Evolutionary conservation across 345 rosid species (phyloP).

Genomic region (Citrus inodora): DNA sequence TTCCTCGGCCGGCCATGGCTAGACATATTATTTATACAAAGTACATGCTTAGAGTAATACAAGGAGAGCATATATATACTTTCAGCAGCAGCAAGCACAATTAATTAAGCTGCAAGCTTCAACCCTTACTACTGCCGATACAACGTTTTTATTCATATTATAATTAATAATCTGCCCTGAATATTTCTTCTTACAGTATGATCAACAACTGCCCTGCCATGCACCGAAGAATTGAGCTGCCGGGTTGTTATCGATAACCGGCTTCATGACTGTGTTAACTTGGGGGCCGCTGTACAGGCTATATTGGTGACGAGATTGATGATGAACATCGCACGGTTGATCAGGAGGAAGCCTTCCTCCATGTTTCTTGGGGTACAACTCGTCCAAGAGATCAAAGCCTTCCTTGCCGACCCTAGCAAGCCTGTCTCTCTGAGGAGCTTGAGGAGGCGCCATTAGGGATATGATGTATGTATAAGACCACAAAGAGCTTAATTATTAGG

Average conservation of each 20-base stretch:
- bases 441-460: conserved; percentile 6
- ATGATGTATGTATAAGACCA: too few relatives aligned
- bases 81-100: background rate
- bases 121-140: background rate
- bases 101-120: background rate
- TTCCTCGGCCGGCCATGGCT: background rate
- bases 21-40: too few relatives aligned
- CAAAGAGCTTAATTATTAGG: too few relatives aligned
- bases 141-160: background rate
- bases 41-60: background rate
- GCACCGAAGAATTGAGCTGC: conserved; percentile 1
- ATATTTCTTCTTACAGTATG: background rate
- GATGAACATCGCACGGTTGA: too few relatives aligned
- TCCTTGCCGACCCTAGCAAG: background rate
- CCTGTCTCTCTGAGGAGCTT: background rate
- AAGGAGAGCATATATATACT: background rate
- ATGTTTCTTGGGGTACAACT: background rate
- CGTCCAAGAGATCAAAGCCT: background rate
- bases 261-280: background rate
- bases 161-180: background rate
- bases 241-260: background rate
- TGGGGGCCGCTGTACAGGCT: background rate
- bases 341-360: background rate
- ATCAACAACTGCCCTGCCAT: background rate
- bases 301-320: background rate